These are phyloP conservation scores for Aspergillus neotritici DNA, from an alignment of 2,329 filamentous ascomycete genomes.

Conservation along the genomic window DNA sequence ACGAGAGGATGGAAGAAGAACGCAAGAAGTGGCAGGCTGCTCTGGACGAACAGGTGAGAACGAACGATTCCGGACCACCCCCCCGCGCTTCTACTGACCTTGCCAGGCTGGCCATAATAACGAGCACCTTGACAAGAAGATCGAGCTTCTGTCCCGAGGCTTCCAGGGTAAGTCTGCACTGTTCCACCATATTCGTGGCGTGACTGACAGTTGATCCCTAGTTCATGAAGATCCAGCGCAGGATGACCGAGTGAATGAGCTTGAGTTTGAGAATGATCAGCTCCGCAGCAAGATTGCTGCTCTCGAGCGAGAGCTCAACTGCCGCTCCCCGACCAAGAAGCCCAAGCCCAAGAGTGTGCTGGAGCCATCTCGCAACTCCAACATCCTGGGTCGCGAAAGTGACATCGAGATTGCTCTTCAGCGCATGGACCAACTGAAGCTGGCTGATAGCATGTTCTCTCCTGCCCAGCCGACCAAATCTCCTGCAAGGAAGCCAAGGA, in stretches of 20 bases:
- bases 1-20: slow-evolving; percentile 67
- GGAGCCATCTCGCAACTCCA: slow-evolving; percentile 23
- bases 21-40: slow-evolving; percentile 74
- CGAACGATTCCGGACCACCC: neutral
- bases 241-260: slow-evolving; percentile 57
- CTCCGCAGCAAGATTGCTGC: slow-evolving; percentile 60
- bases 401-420: slow-evolving; percentile 36
- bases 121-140: slow-evolving; percentile 81
- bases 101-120: slow-evolving; percentile 61
- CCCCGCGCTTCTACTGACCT: slow-evolving; percentile 10
- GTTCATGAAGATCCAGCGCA: slow-evolving; percentile 47
- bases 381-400: slow-evolving; percentile 32
- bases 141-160: slow-evolving; percentile 63
- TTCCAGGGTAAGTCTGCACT: slow-evolving; percentile 37
- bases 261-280: slow-evolving; percentile 66
- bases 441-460: slow-evolving; percentile 31
- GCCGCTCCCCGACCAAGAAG: slow-evolving; percentile 58
- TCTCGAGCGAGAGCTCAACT: slow-evolving; percentile 60
- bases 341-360: slow-evolving; percentile 30
- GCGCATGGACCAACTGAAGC: slow-evolving; percentile 36
- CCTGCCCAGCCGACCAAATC: slow-evolving; percentile 20
- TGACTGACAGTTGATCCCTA: slow-evolving; percentile 20
- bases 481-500: slow-evolving; percentile 36
- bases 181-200: neutral
- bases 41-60: slow-evolving; percentile 63